These are phyloP conservation scores for Dendrobium nobile DNA, from an alignment of 106 monocot species.

Conservation along the genomic window DNA sequence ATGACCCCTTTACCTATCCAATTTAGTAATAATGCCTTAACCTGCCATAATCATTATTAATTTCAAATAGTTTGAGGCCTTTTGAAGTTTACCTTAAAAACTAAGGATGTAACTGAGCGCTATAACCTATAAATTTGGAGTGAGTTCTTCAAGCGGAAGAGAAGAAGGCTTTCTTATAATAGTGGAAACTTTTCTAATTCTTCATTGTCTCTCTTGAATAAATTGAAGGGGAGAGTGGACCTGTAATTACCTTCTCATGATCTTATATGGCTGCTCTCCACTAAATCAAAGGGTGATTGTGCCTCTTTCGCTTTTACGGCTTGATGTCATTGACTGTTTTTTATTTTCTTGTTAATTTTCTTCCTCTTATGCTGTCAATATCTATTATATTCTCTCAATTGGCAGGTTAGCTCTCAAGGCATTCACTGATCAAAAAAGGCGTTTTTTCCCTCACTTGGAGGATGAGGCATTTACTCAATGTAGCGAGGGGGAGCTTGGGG, in stretches of 20 bases:
- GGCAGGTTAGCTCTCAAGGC: conserved; percentile 90
- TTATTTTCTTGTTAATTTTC: background rate
- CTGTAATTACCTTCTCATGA: background rate
- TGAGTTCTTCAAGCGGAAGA: background rate
- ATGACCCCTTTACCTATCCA: background rate
- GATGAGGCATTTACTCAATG: conserved; percentile 40
- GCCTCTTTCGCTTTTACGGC: background rate
- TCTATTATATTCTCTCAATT: conserved; percentile 3
- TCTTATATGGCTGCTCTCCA: background rate
- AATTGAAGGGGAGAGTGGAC: background rate
- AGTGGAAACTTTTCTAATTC: background rate
- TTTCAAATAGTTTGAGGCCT: background rate
- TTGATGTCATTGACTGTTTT: background rate
- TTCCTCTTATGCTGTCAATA: background rate
- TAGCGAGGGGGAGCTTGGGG: conserved; percentile 25
- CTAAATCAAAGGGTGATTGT: background rate
- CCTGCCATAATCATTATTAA: background rate
- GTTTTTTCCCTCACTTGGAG: conserved; percentile 91
- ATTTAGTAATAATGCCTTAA: background rate
- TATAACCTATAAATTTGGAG: background rate
- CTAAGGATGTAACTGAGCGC: background rate
- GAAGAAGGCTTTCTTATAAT: background rate
- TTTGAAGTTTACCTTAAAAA: background rate
- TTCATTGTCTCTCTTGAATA: background rate
- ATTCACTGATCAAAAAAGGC: conserved; percentile 88